Evolutionary conservation across 306 rosid genomes (phyloP).

Genomic region (Acacia crassicarpa): DNA sequence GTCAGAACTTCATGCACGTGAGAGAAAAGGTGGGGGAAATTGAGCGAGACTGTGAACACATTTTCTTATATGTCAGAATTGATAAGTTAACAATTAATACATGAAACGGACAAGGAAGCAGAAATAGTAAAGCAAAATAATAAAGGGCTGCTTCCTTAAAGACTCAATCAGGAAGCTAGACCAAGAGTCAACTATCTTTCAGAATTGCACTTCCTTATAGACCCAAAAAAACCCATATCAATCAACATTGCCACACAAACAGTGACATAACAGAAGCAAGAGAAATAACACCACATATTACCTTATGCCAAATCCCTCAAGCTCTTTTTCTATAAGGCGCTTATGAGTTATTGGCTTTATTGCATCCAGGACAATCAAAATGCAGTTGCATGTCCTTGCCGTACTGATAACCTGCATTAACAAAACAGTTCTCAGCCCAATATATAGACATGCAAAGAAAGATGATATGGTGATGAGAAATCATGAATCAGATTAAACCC

Average conservation of each 20-base stretch:
- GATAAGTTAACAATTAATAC: not conserved
- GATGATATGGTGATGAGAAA: slow-evolving; percentile 14
- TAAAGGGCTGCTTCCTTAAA: slow-evolving; percentile 14
- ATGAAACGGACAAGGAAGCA: not conserved
- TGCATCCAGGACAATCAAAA: slow-evolving; percentile 95
- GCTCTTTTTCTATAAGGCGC: slow-evolving; percentile 94
- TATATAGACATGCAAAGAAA: slow-evolving; percentile 7
- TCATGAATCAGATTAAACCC: not conserved
- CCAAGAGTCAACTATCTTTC: slow-evolving; percentile 14
- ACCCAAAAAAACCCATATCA: not conserved
- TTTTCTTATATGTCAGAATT: not conserved
- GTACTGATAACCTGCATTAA: slow-evolving; percentile 92
- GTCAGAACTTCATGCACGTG: not conserved
- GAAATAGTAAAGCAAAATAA: slow-evolving; percentile 17
- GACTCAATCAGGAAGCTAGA: slow-evolving; percentile 26
- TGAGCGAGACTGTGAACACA: slow-evolving; percentile 1
- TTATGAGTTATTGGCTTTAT: slow-evolving; percentile 98
- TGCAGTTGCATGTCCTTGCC: slow-evolving; percentile 97
- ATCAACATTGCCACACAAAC: slow-evolving; percentile 13
- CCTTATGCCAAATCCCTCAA: slow-evolving; percentile 99
- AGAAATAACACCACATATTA: slow-evolving; percentile 37
- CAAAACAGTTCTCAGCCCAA: slow-evolving; percentile 30
- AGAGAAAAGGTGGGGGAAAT: not conserved
- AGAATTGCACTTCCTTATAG: slow-evolving; percentile 3
- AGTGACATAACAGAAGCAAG: slow-evolving; percentile 10